Evolutionary conservation across 2,329 filamentous ascomycete genomes (phyloP), one percentile per base, ranked within the genome.

Genomic region (Cladosporium sp.): DNA sequence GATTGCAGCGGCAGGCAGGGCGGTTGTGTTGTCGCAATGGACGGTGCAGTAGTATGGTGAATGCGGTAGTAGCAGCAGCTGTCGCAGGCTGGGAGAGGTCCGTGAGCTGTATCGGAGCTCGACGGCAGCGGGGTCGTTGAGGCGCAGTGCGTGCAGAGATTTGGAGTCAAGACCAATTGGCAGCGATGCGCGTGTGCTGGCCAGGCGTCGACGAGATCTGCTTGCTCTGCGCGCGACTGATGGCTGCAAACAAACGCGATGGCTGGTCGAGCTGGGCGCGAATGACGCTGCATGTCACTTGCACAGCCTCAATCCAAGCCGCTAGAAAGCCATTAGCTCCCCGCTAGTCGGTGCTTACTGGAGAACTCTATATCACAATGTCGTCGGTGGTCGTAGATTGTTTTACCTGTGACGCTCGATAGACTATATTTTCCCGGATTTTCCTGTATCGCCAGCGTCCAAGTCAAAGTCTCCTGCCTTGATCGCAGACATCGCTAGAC

Each of bases 291-390:
- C 30, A 38, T 37, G n/a, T 45, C 12, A 8, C 34, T 40, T 49
- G 54, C 54, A 56, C 54, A 56, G 54, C 54, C 54, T 42, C 52
- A 47, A 14, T 36, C 39, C 30, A 54, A 30, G 11, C 49, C 49
- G 19, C 49, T 47, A 30, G 25, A 47, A 38, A 49, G 19, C 34
- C 30, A 17, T 19, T 49, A 49, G 42, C 49, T 22, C 30, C 15
- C 11, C 20, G 22, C 43, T 47, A 38, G 17, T 34, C 15, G 28
- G 43, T 51, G 49, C 49, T 51, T 51, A 39, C 40, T 22, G 40
- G 19, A 9, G 40, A 43, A 43, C 40, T 43, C 40, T 43, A 51
- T 51, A 37, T 50, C 47, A 15, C 47, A 25, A 39, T 51, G 19
- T 38, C 49, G 19, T 51, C 49, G 17, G 17, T 49, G 25, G 45